phyloP scores from a whole-genome alignment of 305 asterid genomes.

The Fraxinus velutina region DNA sequence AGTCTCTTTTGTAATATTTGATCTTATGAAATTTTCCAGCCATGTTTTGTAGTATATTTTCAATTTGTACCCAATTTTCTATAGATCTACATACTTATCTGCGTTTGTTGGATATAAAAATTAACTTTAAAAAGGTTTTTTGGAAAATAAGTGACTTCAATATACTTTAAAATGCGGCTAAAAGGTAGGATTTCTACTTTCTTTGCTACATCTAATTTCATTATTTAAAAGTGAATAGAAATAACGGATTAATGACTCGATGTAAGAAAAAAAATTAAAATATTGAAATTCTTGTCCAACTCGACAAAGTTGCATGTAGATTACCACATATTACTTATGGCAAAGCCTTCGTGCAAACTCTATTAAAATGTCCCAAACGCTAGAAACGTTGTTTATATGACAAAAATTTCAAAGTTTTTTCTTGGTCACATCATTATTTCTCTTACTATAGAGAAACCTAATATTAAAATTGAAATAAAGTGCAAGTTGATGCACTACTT shows the following conservation, averaged over 20 bases:
- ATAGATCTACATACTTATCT: too few species aligned
- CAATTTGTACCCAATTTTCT: too few species aligned
- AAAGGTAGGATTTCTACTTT: not conserved
- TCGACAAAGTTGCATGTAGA: not conserved
- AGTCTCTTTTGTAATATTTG: too few species aligned
- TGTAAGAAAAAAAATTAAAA: not conserved
- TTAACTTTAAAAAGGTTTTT: too few species aligned
- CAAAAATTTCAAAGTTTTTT: not conserved
- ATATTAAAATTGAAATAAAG: not conserved
- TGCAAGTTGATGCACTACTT: not conserved
- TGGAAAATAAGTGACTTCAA: too few species aligned
- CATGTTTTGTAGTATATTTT: too few species aligned
- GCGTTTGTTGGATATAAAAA: too few species aligned
- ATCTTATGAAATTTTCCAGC: too few species aligned
- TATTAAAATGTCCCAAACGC: not conserved
- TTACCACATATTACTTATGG: not conserved
- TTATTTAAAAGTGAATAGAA: not conserved
- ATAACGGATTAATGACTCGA: too few species aligned
- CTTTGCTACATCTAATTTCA: not conserved
- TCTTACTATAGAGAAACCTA: not conserved
- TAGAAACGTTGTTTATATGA: not conserved
- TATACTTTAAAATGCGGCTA: not conserved
- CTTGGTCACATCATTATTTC: not conserved
- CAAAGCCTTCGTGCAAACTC: not conserved
- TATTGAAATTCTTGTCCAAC: not conserved